Conservation (phyloP, 208 protist genomes). For the Crithidia fasciculata region DNA sequence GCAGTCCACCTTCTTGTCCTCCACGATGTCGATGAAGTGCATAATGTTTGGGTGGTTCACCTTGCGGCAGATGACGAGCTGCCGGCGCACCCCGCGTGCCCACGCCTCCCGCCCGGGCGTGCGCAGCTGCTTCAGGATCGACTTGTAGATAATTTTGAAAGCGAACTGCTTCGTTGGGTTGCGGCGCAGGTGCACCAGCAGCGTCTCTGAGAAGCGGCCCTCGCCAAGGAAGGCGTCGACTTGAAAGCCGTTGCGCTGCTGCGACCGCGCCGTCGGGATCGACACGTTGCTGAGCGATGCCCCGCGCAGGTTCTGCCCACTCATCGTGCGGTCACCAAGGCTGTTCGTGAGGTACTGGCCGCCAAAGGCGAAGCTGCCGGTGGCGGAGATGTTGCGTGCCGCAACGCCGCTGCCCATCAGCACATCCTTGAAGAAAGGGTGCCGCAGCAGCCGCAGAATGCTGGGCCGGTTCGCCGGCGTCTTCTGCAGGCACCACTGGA, state of each 20-base stretch:
- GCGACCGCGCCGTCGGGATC: slow-evolving; percentile 25
- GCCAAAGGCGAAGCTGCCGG: slow-evolving; percentile 30
- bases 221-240: slow-evolving; percentile 55
- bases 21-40: slow-evolving; percentile 71
- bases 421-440: slow-evolving; percentile 61
- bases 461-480: slow-evolving; percentile 55
- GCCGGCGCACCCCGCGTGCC: slow-evolving; percentile 30
- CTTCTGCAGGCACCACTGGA: slow-evolving; percentile 63
- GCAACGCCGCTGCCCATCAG: slow-evolving; percentile 21
- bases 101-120: slow-evolving; percentile 23
- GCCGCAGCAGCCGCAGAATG: slow-evolving; percentile 57
- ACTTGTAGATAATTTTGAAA: slow-evolving; percentile 70
- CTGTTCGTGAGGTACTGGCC: slow-evolving; percentile 23
- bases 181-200: slow-evolving; percentile 61
- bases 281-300: slow-evolving; percentile 29
- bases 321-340: slow-evolving; percentile 26
- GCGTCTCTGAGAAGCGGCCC: slow-evolving; percentile 61
- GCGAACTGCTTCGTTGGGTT: slow-evolving; percentile 52
- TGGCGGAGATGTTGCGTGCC: slow-evolving; percentile 27
- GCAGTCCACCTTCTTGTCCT: slow-evolving; percentile 60
- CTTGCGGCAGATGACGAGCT: slow-evolving; percentile 60
- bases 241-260: slow-evolving; percentile 56
- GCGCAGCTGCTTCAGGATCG: slow-evolving; percentile 46
- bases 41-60: slow-evolving; percentile 73
- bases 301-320: slow-evolving; percentile 20